phyloP scores from a whole-genome alignment of 2,329 filamentous ascomycete genomes.

The Neofusicoccum cordaticola region DNA sequence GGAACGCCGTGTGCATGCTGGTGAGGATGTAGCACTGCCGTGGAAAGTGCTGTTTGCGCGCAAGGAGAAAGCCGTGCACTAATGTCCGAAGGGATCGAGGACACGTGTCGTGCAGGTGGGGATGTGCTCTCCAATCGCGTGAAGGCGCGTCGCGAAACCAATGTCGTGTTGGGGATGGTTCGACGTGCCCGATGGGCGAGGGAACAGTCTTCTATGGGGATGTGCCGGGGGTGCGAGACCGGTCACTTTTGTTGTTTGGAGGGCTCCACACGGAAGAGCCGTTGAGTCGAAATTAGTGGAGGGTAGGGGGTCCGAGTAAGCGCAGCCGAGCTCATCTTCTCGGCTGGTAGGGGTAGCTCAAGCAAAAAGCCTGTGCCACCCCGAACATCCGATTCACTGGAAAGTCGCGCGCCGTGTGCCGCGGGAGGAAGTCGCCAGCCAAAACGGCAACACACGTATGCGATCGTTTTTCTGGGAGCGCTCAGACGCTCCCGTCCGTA shows the following conservation, averaged over 20 bases:
- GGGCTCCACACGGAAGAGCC: not conserved
- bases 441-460: not conserved
- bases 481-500: constrained; percentile 11
- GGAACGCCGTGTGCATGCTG: constrained; percentile 15
- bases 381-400: constrained; percentile 1
- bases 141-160: not conserved
- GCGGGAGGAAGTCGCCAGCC: not conserved
- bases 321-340: constrained; percentile 7
- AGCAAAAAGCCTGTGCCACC: constrained; percentile 10
- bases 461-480: not conserved
- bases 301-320: not conserved
- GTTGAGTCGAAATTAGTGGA: constrained; percentile 9
- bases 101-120: constrained; percentile 10
- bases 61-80: not conserved
- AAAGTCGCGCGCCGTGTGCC: constrained; percentile 2
- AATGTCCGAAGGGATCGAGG: not conserved
- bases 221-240: not conserved
- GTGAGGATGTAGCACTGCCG: not conserved
- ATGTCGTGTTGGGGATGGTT: not conserved
- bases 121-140: not conserved
- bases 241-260: not conserved
- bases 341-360: not conserved
- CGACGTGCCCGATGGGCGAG: not conserved
- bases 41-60: not conserved
- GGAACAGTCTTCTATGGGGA: not conserved